These are phyloP conservation scores for Boletus reticulatus DNA, from an alignment of 768 basidiomycete genomes.

Conservation along the genomic window DNA sequence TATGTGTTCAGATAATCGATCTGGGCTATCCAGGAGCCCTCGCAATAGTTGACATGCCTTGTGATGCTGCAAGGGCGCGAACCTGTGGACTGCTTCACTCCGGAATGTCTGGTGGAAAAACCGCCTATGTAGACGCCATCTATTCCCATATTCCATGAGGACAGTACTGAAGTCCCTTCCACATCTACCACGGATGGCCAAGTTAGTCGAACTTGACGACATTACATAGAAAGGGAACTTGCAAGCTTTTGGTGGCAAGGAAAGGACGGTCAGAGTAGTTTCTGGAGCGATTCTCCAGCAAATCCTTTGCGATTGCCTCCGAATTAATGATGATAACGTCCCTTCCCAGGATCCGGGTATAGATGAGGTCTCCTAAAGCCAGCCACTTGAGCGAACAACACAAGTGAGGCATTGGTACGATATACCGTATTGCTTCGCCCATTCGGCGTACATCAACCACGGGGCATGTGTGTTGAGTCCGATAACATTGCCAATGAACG, in stretches of 20 bases:
- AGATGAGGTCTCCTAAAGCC: conserved; percentile 43
- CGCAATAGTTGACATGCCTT: conserved; percentile 32
- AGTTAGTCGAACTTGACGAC: background rate
- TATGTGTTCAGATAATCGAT: conserved; percentile 33
- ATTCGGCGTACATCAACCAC: conserved; percentile 39
- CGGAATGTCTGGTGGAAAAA: conserved; percentile 29
- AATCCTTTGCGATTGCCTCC: conserved; percentile 39
- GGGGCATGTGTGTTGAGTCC: conserved; percentile 31
- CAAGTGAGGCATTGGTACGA: background rate
- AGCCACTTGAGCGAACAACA: background rate
- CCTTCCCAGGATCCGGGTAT: conserved; percentile 45
- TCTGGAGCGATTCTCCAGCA: conserved; percentile 46
- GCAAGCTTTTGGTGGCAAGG: conserved; percentile 16
- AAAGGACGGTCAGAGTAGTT: conserved; percentile 53
- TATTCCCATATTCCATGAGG: conserved; percentile 31
- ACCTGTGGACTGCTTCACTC: conserved; percentile 21
- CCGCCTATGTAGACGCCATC: conserved; percentile 33
- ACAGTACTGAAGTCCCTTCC: conserved; percentile 22
- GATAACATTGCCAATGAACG: conserved; percentile 38
- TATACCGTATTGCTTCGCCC: conserved; percentile 36
- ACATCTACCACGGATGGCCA: conserved; percentile 6
- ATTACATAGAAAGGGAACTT: background rate
- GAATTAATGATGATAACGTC: conserved; percentile 47
- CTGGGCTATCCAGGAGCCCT: conserved; percentile 32
- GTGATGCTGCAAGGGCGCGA: conserved; percentile 30